phyloP scores from a whole-genome alignment of 2,329 filamentous ascomycete species.

The Colletotrichum liaoningense region DNA sequence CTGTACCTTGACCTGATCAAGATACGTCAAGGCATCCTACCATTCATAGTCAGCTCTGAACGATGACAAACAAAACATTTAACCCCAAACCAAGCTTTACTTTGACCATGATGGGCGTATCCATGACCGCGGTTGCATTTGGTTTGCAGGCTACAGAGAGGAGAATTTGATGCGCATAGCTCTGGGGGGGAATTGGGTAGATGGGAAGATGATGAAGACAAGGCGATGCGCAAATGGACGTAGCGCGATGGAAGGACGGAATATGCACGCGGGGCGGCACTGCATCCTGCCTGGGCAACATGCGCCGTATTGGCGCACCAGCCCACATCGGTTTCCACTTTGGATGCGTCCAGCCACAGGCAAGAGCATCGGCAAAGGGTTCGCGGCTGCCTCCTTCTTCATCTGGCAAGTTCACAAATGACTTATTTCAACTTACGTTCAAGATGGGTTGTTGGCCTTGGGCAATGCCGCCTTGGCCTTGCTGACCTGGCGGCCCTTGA shows the following conservation, averaged over 20 bases:
- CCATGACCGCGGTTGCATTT: conserved; percentile 22
- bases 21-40: conserved; percentile 85
- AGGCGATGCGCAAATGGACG: background rate
- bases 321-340: conserved; percentile 36
- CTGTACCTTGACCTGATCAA: conserved; percentile 98
- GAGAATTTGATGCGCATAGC: background rate
- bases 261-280: conserved; percentile 25
- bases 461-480: conserved; percentile 31
- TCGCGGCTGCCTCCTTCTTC: background rate
- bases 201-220: conserved; percentile 16
- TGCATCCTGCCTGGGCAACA: conserved; percentile 28
- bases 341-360: conserved; percentile 30
- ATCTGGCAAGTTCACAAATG: conserved; percentile 9
- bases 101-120: conserved; percentile 23
- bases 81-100: conserved; percentile 13
- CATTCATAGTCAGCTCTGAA: conserved; percentile 13
- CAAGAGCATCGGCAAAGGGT: conserved; percentile 5
- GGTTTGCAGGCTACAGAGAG: background rate
- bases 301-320: conserved; percentile 33
- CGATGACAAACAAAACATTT: background rate
- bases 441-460: conserved; percentile 75
- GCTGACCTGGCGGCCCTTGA: conserved; percentile 71
- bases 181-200: background rate
- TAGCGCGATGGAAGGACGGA: background rate
- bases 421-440: conserved; percentile 63